Conservation (phyloP, 805 yeast species). For the Barnettozyma populi region DNA sequence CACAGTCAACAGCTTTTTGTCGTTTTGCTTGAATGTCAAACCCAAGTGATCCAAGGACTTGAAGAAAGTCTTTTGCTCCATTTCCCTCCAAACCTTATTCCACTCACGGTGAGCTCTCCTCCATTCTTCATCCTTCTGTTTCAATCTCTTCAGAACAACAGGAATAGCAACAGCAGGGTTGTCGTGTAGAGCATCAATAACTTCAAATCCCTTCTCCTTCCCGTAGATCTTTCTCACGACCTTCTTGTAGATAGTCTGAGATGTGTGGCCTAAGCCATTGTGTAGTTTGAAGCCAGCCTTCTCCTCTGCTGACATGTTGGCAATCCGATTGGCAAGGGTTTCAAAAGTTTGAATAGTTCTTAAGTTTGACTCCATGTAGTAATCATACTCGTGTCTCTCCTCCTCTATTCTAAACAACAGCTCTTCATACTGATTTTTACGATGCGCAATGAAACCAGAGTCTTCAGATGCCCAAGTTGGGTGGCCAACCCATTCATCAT, state of each 20-base stretch:
- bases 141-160: conserved; percentile 82
- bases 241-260: conserved; percentile 87
- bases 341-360: conserved; percentile 94
- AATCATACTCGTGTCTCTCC: conserved; percentile 96
- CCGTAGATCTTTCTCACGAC: conserved; percentile 90
- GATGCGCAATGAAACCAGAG: conserved; percentile 97
- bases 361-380: conserved; percentile 88
- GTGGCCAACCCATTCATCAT: conserved; percentile 99
- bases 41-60: conserved; percentile 95
- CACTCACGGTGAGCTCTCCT: conserved; percentile 95
- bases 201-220: conserved; percentile 92
- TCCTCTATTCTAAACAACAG: conserved; percentile 92
- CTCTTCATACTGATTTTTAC: conserved; percentile 97
- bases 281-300: conserved; percentile 81
- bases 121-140: conserved; percentile 99
- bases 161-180: conserved; percentile 95
- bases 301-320: conserved; percentile 89
- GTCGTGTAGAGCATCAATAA: conserved; percentile 91
- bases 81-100: conserved; percentile 98
- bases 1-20: conserved; percentile 83
- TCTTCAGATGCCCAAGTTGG: conserved; percentile 99
- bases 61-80: conserved; percentile 91
- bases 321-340: conserved; percentile 89
- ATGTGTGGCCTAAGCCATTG: conserved; percentile 88
- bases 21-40: conserved; percentile 93